Evolutionary conservation across 495 filamentous ascomycete genomes (phyloP).

Genomic region (Aspergillus mulundensis): DNA sequence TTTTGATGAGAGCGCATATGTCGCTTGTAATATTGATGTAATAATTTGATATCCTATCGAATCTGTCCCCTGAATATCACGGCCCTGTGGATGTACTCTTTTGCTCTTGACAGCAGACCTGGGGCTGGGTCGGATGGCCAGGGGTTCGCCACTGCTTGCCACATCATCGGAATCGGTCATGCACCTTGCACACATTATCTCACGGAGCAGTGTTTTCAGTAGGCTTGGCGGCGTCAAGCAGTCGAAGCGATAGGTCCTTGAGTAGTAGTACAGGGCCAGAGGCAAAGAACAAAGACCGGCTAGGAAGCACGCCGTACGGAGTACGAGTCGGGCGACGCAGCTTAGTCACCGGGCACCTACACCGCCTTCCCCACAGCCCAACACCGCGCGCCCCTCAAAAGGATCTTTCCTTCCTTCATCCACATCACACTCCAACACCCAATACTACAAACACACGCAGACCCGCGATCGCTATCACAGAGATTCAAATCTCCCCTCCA

Average conservation of each 20-base stretch:
- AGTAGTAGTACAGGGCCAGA: neutral
- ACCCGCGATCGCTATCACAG: constrained; percentile 26
- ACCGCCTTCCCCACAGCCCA: constrained; percentile 38
- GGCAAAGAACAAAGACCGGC: neutral
- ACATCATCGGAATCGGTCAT: neutral
- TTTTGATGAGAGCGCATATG: neutral
- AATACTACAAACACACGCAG: constrained; percentile 7
- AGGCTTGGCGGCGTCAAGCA: neutral
- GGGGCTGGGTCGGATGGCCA: neutral
- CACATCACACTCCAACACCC: constrained; percentile 12
- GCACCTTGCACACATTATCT: neutral
- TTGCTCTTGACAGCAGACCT: neutral
- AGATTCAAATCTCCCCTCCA: constrained; percentile 37
- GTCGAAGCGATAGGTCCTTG: neutral
- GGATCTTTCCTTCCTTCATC: constrained; percentile 35
- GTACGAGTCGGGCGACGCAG: neutral
- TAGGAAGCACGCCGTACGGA: no score
- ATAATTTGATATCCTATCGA: neutral
- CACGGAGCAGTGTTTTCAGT: neutral
- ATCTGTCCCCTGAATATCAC: neutral
- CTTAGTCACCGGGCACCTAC: constrained; percentile 20
- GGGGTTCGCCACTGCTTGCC: constrained; percentile 9
- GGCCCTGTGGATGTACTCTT: no score
- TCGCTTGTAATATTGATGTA: neutral
- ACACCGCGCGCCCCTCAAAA: constrained; percentile 35